Base-by-base conservation (phyloP, 352 stramenopile species). In the Phytophthora ramorum region DNA sequence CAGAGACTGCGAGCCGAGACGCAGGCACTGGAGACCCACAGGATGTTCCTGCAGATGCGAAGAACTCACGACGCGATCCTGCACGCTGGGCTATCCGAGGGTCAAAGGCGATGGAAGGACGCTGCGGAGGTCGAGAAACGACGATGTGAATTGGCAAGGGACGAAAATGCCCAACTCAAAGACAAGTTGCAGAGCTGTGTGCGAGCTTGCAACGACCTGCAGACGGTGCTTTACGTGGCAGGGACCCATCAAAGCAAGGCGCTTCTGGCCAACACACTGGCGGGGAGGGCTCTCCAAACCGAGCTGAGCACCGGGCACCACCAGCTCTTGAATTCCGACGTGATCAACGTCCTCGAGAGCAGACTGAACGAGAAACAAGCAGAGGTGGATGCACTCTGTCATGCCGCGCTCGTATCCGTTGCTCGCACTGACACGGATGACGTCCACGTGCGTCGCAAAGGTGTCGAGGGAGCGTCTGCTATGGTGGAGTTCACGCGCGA, bases 11-110 rank as follows among this genome's bases (percentile, higher is more conserved):
- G 66, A 50, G 52, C 44, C 2, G 53, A 70, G 13, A 34, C 73
- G 13, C 51, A 75, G 14, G 56, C 75, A n/a, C 41, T 83, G 26
- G 51, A 81, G 41, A 73, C 58, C 12, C 69, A 48, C 6, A 41
- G 75, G 28, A 51, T 64, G 43, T 49, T 73, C n/a, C 44, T 83
- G 13, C 63, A 76, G 51, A 22, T 70, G 32, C 45, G 14, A 10
- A 44, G 12, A 19, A 62, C 34, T 4, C 59, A 55, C 22, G 67
- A 48, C 34, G 30, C 20, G 7, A 49, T 54, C 20, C 44, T 59
- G 17, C 17, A 41, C 1, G 28, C 50, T 17, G 38, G 47, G 38
- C 43, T 67, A 1, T 60, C 55, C 7, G 47, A 47, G 10, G 71
- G 55, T 10, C 53, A 60, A n/a, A 57, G 53, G 32, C 41, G 16